Base-by-base conservation (phyloP, 371 early-diverging fungal species). In the Mucor plumbeus region DNA sequence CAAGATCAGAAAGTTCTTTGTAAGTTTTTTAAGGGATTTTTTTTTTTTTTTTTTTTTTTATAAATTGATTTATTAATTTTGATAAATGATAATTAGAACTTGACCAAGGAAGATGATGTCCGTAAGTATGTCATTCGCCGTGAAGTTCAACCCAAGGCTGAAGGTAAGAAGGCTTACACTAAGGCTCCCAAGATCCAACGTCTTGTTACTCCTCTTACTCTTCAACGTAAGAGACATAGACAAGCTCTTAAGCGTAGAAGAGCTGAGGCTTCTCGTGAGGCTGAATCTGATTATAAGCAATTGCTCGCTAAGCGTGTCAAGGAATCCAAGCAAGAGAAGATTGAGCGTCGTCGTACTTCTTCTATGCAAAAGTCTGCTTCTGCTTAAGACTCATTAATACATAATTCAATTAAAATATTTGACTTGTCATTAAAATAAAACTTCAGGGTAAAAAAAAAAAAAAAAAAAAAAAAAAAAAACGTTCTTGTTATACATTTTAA, bases 1-100 rank as follows among this genome's bases (percentile, higher is more conserved):
- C 89, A 98, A 99, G 85, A 97, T 99, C 88, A 94, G 98, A 87
- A 95, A 95, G 89, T 90, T 98, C 88, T 98, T 99, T 87, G 88
- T 89, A 81, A 69, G 88, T 90, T 59, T 36, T 40, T 10, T 26
- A 39, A 57, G 11, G 33, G 14, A 15, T 7, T 26, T 26, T 3
- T 26, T 26, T 26, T 26, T 3, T 26, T 26, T 26, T 26, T 3
- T n/a, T n/a, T n/a, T n/a, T 26, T 26, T 26, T 26, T 3, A 26
- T 26, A 3, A 26, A n/a, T 15, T 1, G 59, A 48, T 34, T 2
- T 26, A 50, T 5, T 53, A 53, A 5, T 53, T 26, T 11, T 17
- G 3, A 53, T 14, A 15, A 10, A 14, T 13, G 5, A 9, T 11
- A 11, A 31, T 14, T 67, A 71, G 72, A 92, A 91, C 83, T 86